Evolutionary conservation across 495 filamentous ascomycete species (phyloP).

Genomic region (Filosporella fistucella): DNA sequence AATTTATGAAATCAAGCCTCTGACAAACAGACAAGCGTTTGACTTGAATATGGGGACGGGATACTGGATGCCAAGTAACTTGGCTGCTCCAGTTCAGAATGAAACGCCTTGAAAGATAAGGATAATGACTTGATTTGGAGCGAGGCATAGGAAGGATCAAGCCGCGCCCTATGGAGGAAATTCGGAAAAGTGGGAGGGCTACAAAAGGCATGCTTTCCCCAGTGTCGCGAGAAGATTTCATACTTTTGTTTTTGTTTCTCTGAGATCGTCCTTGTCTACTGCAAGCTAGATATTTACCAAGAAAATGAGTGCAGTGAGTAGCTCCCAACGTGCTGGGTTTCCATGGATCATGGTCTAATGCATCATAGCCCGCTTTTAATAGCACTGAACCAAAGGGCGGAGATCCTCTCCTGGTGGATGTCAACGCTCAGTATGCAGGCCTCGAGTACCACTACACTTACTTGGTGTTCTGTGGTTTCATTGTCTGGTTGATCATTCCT

Average conservation of each 20-base stretch:
- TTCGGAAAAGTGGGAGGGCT: background rate
- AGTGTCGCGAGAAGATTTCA: background rate
- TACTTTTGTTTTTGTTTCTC: background rate
- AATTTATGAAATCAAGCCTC: background rate
- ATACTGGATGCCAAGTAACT: slow-evolving; percentile 11
- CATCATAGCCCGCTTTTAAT: slow-evolving; percentile 23
- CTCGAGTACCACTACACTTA: slow-evolving; percentile 26
- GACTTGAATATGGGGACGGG: no score
- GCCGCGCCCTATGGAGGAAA: background rate
- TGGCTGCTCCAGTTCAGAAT: slow-evolving; percentile 4
- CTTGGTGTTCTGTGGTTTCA: slow-evolving; percentile 23
- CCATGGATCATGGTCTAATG: no score
- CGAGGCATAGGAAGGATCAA: background rate
- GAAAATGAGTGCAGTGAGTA: slow-evolving; percentile 20
- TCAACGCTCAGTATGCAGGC: slow-evolving; percentile 24
- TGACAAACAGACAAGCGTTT: background rate
- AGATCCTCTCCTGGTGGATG: slow-evolving; percentile 32
- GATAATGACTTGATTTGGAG: background rate
- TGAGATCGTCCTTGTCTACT: no score
- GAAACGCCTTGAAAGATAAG: background rate
- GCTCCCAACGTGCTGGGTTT: no score
- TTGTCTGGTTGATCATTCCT: slow-evolving; percentile 58
- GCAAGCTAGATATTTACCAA: no score
- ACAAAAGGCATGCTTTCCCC: background rate
- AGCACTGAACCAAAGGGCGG: slow-evolving; percentile 40